Evolutionary conservation across 2,329 filamentous ascomycete genomes (phyloP).

Genomic region (Epichloe elymi): DNA sequence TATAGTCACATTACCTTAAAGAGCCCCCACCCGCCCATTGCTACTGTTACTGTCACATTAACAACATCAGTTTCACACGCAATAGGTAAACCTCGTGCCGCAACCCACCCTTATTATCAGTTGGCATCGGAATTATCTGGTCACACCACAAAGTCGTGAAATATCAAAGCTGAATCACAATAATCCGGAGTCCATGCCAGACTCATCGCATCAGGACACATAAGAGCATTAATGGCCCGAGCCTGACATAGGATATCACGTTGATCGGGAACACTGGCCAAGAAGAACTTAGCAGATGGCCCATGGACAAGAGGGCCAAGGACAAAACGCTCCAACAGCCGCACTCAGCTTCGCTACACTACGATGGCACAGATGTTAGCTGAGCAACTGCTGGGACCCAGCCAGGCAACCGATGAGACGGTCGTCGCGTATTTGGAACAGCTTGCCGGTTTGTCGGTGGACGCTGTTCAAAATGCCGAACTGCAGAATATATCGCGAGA

Average conservation of each 20-base stretch:
- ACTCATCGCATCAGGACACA: neutral
- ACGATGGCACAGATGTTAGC: slow-evolving; percentile 24
- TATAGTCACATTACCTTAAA: neutral
- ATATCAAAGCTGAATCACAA: too few species aligned
- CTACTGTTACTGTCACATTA: too few species aligned
- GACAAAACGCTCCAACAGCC: neutral
- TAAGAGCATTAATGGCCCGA: neutral
- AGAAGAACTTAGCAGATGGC: neutral
- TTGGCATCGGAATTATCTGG: too few species aligned
- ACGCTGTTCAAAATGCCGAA: slow-evolving; percentile 61
- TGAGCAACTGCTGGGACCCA: slow-evolving; percentile 19
- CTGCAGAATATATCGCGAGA: slow-evolving; percentile 67
- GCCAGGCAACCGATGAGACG: slow-evolving; percentile 30
- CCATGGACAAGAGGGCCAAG: neutral
- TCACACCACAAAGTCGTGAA: too few species aligned
- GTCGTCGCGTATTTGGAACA: slow-evolving; percentile 62
- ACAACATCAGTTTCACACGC: too few species aligned
- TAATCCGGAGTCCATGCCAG: too few species aligned
- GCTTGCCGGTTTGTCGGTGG: slow-evolving; percentile 63
- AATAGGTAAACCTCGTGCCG: too few species aligned
- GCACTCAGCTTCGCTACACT: neutral
- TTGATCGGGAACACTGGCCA: neutral
- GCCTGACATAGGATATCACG: neutral
- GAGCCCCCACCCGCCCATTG: too few species aligned
- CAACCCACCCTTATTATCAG: too few species aligned